A percentile compares a stretch with the other conserved stretches of the same genome.
phyloP scores from a whole-genome alignment of 192 early-diverging fungal genomes.

The Dissophora ornata region DNA sequence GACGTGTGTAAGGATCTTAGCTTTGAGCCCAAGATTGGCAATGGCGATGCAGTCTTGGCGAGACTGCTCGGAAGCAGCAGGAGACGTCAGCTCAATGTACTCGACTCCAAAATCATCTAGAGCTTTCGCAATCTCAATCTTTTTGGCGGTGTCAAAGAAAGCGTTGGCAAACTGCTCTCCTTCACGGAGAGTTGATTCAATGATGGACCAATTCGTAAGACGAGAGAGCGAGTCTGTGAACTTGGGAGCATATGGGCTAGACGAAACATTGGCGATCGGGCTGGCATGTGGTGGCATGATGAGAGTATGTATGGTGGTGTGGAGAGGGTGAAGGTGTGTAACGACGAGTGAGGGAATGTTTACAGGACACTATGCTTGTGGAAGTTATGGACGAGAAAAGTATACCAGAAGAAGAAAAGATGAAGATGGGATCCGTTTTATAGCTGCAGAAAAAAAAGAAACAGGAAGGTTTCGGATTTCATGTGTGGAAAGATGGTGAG shows the following conservation, averaged over 20 bases:
- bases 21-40: constrained; percentile 92
- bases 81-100: constrained; percentile 97
- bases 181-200: constrained; percentile 96
- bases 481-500: constrained; percentile 15
- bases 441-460: not conserved
- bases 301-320: not conserved
- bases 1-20: constrained; percentile 96
- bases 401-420: too few relatives aligned
- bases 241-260: constrained; percentile 62
- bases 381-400: too few relatives aligned
- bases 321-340: not conserved
- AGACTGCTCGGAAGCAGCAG: constrained; percentile 97
- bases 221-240: constrained; percentile 80
- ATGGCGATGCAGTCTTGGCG: constrained; percentile 92
- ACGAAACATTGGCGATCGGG: constrained; percentile 44
- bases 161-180: constrained; percentile 99
- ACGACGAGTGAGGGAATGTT: too few relatives aligned
- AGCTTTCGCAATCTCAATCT: constrained; percentile 98
- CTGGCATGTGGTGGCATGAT: constrained; percentile 50
- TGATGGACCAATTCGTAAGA: constrained; percentile 93
- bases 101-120: constrained; percentile 98
- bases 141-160: constrained; percentile 97
- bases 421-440: constrained; percentile 6
- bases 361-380: too few relatives aligned
- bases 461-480: too few relatives aligned